These are phyloP conservation scores for Lactarius quietus DNA, from an alignment of 768 basidiomycete genomes.

Conservation along the genomic window DNA sequence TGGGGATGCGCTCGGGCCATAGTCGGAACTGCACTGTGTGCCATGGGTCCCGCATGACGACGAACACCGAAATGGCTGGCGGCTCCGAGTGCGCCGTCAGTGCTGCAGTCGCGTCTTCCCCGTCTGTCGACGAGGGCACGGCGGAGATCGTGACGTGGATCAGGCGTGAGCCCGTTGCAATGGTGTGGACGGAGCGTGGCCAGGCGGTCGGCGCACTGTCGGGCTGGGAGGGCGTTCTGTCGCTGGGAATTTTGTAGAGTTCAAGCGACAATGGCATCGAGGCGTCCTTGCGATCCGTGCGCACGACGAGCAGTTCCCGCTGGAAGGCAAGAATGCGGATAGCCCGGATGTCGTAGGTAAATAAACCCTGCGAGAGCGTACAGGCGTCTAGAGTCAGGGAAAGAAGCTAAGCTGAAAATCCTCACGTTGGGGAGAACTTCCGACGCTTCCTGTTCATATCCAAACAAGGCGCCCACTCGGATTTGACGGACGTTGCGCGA, in stretches of 20 bases:
- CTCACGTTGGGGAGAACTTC: conserved; percentile 19
- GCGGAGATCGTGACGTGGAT: conserved; percentile 17
- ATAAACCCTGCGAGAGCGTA: conserved; percentile 18
- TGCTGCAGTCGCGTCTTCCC: conserved; percentile 15
- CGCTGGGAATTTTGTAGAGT: conserved; percentile 20
- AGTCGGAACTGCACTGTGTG: conserved; percentile 22
- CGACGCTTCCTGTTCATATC: conserved; percentile 22
- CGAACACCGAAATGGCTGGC: conserved; percentile 20
- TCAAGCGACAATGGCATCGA: conserved; percentile 18
- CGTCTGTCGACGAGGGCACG: conserved; percentile 15
- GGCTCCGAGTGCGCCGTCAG: conserved; percentile 20
- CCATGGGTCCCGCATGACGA: conserved; percentile 23
- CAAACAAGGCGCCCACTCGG: conserved; percentile 19
- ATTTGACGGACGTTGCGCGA: conserved; percentile 11
- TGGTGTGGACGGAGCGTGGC: conserved; percentile 23
- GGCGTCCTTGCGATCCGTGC: conserved; percentile 15
- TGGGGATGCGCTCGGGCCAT: conserved; percentile 24
- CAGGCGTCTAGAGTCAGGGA: conserved; percentile 13
- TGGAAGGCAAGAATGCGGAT: conserved; percentile 23
- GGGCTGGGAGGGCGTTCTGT: neutral
- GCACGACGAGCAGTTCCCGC: conserved; percentile 25
- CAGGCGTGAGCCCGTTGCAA: conserved; percentile 9
- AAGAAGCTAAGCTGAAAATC: conserved; percentile 2
- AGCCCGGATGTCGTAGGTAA: conserved; percentile 23
- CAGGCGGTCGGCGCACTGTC: neutral